These are phyloP conservation scores for Globisporangium sylvaticum DNA, from an alignment of 352 stramenopile species.

Conservation along the genomic window DNA sequence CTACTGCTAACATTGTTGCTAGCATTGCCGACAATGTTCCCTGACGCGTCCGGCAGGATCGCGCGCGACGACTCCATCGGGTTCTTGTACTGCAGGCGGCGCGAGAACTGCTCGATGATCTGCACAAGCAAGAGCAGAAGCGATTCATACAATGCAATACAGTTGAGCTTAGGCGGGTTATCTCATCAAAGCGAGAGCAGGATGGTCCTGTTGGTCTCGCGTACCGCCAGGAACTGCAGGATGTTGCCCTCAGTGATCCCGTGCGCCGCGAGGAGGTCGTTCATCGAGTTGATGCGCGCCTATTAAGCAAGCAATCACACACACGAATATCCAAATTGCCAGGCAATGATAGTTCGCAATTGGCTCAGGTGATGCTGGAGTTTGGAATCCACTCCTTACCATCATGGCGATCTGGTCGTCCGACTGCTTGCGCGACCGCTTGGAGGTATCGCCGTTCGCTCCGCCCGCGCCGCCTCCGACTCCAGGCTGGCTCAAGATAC, in stretches of 20 bases:
- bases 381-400: slow-evolving; percentile 20
- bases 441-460: slow-evolving; percentile 31
- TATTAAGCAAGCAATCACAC: slow-evolving; percentile 11
- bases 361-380: neutral
- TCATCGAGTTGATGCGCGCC: slow-evolving; percentile 85
- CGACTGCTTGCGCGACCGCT: slow-evolving; percentile 55
- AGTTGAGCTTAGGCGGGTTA: neutral
- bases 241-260: slow-evolving; percentile 81
- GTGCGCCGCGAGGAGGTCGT: slow-evolving; percentile 71
- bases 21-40: neutral
- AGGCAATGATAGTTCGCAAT: neutral
- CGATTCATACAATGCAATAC: neutral
- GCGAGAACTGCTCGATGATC: slow-evolving; percentile 83
- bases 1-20: neutral
- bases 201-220: too few relatives aligned
- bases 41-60: slow-evolving; percentile 39
- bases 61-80: slow-evolving; percentile 45
- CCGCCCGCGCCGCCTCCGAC: slow-evolving; percentile 12
- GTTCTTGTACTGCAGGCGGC: slow-evolving; percentile 66
- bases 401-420: slow-evolving; percentile 76
- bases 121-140: slow-evolving; percentile 13
- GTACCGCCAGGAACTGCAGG: slow-evolving; percentile 75
- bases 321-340: neutral
- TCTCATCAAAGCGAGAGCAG: neutral
- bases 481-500: slow-evolving; percentile 2